These are phyloP conservation scores for Scortechinia acanthostroma DNA, from an alignment of 2,329 filamentous ascomycete species.

Conservation along the genomic window DNA sequence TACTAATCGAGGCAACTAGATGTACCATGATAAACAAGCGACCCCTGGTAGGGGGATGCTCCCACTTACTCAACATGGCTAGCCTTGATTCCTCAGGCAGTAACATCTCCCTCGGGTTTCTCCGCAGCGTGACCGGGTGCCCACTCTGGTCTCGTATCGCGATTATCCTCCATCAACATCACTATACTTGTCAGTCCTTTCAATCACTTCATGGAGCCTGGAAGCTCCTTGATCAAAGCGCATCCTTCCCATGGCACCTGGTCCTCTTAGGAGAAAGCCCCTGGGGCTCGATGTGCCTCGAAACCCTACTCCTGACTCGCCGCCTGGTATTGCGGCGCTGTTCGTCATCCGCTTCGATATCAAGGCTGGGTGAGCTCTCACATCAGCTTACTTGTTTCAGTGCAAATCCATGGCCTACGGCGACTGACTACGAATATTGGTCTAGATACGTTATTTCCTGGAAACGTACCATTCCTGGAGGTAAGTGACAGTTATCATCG, in stretches of 20 bases:
- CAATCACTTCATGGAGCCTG: conserved; percentile 12
- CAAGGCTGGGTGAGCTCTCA: conserved; percentile 39
- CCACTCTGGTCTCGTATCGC: too few species aligned
- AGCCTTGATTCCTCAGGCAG: conserved; percentile 1
- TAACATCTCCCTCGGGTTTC: neutral
- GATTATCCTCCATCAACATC: too few species aligned
- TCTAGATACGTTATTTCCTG: conserved; percentile 56
- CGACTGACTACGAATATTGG: neutral
- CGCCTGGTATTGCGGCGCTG: conserved; percentile 36
- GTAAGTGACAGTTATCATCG: conserved; percentile 16
- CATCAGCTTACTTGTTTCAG: conserved; percentile 3
- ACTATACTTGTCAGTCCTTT: too few species aligned
- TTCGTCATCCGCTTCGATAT: conserved; percentile 50
- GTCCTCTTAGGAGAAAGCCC: conserved; percentile 16
- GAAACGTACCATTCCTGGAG: conserved; percentile 40
- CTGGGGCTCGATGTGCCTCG: conserved; percentile 18
- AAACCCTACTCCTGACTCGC: conserved; percentile 9
- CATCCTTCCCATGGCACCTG: conserved; percentile 15
- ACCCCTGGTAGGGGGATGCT: too few species aligned
- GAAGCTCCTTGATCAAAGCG: conserved; percentile 4
- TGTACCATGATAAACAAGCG: too few species aligned
- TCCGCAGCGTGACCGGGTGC: too few species aligned
- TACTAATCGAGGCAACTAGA: too few species aligned
- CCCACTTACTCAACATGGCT: too few species aligned
- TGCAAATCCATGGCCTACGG: neutral